These are phyloP conservation scores for Rickenella mellea DNA, from an alignment of 768 basidiomycete species.

Conservation along the genomic window DNA sequence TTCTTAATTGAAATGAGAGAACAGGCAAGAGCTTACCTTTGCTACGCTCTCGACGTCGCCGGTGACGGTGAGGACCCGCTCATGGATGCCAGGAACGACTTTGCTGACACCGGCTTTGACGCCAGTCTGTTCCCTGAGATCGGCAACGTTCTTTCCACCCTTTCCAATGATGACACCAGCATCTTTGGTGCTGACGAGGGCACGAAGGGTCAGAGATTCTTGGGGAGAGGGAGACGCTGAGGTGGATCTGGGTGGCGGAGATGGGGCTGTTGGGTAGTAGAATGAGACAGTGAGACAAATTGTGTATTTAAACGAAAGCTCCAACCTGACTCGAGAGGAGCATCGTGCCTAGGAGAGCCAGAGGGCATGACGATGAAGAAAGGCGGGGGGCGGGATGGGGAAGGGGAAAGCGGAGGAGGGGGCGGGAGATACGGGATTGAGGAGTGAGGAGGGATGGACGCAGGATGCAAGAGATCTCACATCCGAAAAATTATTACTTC, in stretches of 20 bases:
- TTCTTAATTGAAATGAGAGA: slow-evolving; percentile 9
- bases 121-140: slow-evolving; percentile 88
- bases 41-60: slow-evolving; percentile 90
- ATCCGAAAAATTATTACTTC: no score
- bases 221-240: slow-evolving; percentile 63
- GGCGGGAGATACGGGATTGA: background rate
- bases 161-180: slow-evolving; percentile 97
- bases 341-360: background rate
- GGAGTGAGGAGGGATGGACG: background rate
- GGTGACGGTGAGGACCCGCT: slow-evolving; percentile 91
- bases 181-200: slow-evolving; percentile 94
- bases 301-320: background rate
- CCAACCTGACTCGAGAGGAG: background rate
- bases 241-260: slow-evolving; percentile 45
- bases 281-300: background rate
- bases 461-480: background rate
- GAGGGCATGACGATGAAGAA: background rate
- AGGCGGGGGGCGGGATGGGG: background rate
- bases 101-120: slow-evolving; percentile 99
- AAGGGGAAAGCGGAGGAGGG: background rate
- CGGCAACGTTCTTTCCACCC: slow-evolving; percentile 94
- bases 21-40: slow-evolving; percentile 43
- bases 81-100: slow-evolving; percentile 94
- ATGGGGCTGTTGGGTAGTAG: background rate
- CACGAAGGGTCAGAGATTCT: slow-evolving; percentile 81